These are phyloP conservation scores for Aspergillus alliaceus DNA, from an alignment of 2,329 filamentous ascomycete genomes.

Conservation along the genomic window DNA sequence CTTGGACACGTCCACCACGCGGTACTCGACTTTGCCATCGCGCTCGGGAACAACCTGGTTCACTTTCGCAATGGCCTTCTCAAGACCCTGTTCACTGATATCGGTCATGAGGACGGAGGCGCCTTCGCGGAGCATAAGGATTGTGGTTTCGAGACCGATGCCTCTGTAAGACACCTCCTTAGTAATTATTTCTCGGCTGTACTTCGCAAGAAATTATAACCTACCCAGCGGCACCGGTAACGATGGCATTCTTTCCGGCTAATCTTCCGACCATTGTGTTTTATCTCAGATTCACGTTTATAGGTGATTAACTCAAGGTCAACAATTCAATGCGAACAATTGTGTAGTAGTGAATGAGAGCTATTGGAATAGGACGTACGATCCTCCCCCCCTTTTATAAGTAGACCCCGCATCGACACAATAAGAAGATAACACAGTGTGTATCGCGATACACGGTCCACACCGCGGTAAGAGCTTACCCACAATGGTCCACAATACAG, in stretches of 20 bases:
- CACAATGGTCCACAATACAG: not conserved
- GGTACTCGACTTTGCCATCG: constrained; percentile 25
- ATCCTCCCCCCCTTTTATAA: not conserved
- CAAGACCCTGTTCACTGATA: constrained; percentile 75
- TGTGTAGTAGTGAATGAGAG: too few relatives aligned
- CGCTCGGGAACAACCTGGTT: constrained; percentile 64
- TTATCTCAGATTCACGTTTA: not conserved
- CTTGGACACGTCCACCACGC: constrained; percentile 72
- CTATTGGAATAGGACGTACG: too few relatives aligned
- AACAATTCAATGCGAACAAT: too few relatives aligned
- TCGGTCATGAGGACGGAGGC: constrained; percentile 84
- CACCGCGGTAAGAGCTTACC: not conserved
- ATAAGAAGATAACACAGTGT: not conserved
- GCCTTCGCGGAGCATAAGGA: constrained; percentile 87
- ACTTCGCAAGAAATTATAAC: not conserved
- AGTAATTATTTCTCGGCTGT: not conserved
- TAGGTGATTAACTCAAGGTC: too few relatives aligned
- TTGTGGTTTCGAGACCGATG: constrained; percentile 87
- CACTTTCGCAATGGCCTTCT: constrained; percentile 73
- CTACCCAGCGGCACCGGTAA: constrained; percentile 22
- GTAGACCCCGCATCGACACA: not conserved
- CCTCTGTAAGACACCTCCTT: constrained; percentile 51
- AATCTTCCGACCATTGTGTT: constrained; percentile 21
- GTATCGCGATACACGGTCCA: not conserved
- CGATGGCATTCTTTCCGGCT: constrained; percentile 22